A percentile compares a stretch with the other conserved stretches of the same genome.
phyloP scores from a whole-genome alignment of 148 eudicot genomes.

The Cornus florida region DNA sequence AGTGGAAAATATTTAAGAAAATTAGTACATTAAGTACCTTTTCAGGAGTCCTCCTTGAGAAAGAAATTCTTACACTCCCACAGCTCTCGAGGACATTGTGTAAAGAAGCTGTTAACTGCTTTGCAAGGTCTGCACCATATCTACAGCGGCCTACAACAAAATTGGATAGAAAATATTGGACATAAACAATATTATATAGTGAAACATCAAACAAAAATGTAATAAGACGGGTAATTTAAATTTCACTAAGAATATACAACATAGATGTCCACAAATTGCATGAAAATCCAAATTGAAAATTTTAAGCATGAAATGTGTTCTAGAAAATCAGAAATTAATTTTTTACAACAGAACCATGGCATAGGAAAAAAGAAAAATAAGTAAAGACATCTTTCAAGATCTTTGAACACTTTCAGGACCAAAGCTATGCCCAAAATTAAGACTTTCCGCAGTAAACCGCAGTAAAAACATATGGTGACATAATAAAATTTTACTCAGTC shows the following conservation, averaged over 20 bases:
- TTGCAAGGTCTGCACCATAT: conserved; percentile 86
- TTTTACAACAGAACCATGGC: too few species aligned
- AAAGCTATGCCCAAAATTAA: too few species aligned
- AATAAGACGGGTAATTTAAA: neutral
- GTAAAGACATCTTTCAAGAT: too few species aligned
- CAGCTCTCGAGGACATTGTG: conserved; percentile 74
- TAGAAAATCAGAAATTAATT: neutral
- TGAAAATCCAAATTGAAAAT: too few species aligned
- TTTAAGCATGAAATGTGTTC: neutral
- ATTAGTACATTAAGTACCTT: conserved; percentile 47
- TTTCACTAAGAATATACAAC: neutral
- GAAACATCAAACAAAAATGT: neutral
- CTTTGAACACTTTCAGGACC: too few species aligned
- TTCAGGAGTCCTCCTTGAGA: conserved; percentile 90
- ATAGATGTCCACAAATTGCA: too few species aligned
- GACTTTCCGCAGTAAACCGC: too few species aligned
- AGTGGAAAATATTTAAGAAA: neutral
- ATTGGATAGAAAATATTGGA: neutral
- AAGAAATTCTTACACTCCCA: conserved; percentile 90
- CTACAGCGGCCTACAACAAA: conserved; percentile 65
- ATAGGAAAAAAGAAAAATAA: too few species aligned
- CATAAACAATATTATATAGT: neutral
- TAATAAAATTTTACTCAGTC: too few species aligned
- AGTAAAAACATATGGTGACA: too few species aligned
- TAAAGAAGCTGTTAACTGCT: conserved; percentile 63